phyloP scores from a whole-genome alignment of 306 rosid species.

The Dalbergia oliveri region DNA sequence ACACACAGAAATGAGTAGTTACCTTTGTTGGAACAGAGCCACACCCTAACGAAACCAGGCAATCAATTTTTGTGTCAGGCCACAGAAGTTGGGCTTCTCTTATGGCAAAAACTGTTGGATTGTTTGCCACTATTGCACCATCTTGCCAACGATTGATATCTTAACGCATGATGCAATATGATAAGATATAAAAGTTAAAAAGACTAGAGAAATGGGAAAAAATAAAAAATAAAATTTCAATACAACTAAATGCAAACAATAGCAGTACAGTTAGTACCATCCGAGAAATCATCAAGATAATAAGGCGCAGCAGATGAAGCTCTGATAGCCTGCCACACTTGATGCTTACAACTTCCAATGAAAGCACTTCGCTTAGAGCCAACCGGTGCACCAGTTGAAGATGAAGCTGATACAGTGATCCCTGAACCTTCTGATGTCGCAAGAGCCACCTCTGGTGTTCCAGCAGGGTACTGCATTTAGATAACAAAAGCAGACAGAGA shows the following conservation, averaged over 20 bases:
- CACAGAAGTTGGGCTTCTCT: constrained; percentile 99
- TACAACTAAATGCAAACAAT: constrained; percentile 30
- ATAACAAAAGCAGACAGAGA: constrained; percentile 27
- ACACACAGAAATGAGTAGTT: constrained; percentile 39
- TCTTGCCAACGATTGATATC: constrained; percentile 98
- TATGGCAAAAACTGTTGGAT: constrained; percentile 92
- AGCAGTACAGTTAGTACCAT: constrained; percentile 66
- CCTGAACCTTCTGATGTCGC: constrained; percentile 82
- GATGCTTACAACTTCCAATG: constrained; percentile 97
- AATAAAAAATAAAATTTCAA: constrained; percentile 36
- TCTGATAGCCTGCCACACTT: constrained; percentile 97
- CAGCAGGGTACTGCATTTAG: constrained; percentile 82
- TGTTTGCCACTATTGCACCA: constrained; percentile 98
- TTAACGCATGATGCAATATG: constrained; percentile 47
- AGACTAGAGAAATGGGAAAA: constrained; percentile 5
- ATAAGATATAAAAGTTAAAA: constrained; percentile 46
- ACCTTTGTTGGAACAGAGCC: constrained; percentile 94
- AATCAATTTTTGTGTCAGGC: constrained; percentile 96
- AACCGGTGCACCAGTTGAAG: constrained; percentile 65
- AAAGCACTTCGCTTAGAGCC: constrained; percentile 90
- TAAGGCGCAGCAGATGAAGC: constrained; percentile 99
- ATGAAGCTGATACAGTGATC: constrained; percentile 62
- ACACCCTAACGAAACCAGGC: constrained; percentile 90
- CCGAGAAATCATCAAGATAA: constrained; percentile 96
- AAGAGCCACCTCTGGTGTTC: constrained; percentile 87